These are phyloP conservation scores for Botryotinia convoluta DNA, from an alignment of 2,329 filamentous ascomycete genomes.

Conservation along the genomic window DNA sequence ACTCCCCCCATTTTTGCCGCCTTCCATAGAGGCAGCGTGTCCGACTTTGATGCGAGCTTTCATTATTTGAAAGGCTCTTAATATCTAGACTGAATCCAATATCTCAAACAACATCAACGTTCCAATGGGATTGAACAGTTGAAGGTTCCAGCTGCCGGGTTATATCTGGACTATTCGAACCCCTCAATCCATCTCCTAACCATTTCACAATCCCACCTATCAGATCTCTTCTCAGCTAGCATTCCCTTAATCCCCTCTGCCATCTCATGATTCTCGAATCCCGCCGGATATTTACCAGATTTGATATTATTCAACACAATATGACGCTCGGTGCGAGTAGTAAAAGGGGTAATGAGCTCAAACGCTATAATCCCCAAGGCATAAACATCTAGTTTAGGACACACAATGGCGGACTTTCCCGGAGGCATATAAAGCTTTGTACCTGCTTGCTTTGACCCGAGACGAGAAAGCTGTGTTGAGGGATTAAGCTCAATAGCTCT, in stretches of 20 bases:
- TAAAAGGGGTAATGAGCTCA: constrained; percentile 57
- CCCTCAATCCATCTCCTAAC: constrained; percentile 29
- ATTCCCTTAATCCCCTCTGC: constrained; percentile 32
- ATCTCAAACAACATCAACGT: not conserved
- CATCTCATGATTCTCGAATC: constrained; percentile 30
- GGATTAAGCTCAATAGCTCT: constrained; percentile 1
- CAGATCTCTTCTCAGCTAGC: constrained; percentile 23
- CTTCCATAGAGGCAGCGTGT: not conserved
- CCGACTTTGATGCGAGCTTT: not conserved
- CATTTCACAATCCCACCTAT: constrained; percentile 28
- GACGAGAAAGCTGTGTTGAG: constrained; percentile 15
- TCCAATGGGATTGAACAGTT: not conserved
- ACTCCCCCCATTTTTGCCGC: not conserved
- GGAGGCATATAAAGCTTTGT: constrained; percentile 58
- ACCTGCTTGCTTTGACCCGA: constrained; percentile 47
- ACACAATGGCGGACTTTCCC: constrained; percentile 34
- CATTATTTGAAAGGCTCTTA: not conserved
- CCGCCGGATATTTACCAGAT: constrained; percentile 24
- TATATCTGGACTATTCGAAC: not conserved
- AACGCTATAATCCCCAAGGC: constrained; percentile 61
- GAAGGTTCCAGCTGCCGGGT: not conserved
- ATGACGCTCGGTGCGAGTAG: constrained; percentile 48
- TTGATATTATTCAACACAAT: constrained; percentile 43
- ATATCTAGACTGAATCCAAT: not conserved
- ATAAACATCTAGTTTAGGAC: constrained; percentile 58